Evolutionary conservation across 2,329 filamentous ascomycete genomes (phyloP).

Genomic region (Paraconiothyrium sp.): DNA sequence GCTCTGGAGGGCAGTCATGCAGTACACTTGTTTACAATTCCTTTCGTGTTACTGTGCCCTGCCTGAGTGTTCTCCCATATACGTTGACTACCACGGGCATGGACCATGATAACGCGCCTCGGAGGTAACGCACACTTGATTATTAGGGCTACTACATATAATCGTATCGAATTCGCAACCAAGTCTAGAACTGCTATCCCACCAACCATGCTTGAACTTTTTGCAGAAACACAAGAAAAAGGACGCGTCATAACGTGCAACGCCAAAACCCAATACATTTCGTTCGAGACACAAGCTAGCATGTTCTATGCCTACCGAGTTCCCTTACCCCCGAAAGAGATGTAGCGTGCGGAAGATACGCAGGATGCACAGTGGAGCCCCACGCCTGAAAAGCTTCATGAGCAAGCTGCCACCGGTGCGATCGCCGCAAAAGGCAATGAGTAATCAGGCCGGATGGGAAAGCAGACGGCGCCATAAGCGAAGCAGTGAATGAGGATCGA

Average conservation of each 20-base stretch:
- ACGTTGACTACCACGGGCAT: too few relatives aligned
- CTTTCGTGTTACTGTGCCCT: too few relatives aligned
- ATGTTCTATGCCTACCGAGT: slow-evolving; percentile 11
- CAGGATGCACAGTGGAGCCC: slow-evolving; percentile 1
- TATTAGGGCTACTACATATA: not conserved
- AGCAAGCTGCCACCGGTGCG: slow-evolving; percentile 9
- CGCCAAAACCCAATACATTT: slow-evolving; percentile 13
- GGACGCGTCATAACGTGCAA: not conserved
- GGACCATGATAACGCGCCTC: not conserved
- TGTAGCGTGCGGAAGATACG: slow-evolving; percentile 11
- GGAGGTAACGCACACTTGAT: not conserved
- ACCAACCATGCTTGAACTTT: not conserved
- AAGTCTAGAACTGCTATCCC: slow-evolving; percentile 6
- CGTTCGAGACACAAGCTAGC: slow-evolving; percentile 10
- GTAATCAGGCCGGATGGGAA: not conserved
- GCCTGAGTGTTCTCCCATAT: too few relatives aligned
- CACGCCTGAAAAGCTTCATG: not conserved
- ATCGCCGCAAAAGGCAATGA: not conserved
- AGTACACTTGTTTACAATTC: too few relatives aligned
- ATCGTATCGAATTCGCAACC: slow-evolving; percentile 8
- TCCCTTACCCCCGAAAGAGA: slow-evolving; percentile 2
- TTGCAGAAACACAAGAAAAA: not conserved
- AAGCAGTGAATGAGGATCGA: slow-evolving; percentile 6
- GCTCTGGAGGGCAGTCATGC: too few relatives aligned
- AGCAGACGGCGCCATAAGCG: not conserved